Evolutionary conservation across 2,329 filamentous ascomycete species (phyloP), one percentile per base, ranked within the genome.

Genomic region (Chrysosporium queenslandicum): DNA sequence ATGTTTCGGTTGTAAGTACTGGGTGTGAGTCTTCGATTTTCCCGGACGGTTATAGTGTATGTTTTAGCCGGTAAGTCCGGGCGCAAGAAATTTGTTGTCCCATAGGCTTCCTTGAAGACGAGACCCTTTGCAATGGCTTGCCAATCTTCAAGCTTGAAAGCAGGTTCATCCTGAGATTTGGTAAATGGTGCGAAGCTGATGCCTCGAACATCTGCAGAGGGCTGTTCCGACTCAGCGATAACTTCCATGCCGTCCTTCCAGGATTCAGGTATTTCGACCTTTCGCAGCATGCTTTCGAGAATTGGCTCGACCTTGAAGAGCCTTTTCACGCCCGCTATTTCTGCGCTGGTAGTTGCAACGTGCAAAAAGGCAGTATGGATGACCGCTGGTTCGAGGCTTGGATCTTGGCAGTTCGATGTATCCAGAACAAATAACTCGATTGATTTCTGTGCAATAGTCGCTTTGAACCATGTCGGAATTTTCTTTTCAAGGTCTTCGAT

Each of bases 1-100:
- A 98, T 97, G 77, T 98, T 96, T 61, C 92, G 88, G 70, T 97
- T 90, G 66, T 98, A 98, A 29, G 83, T 85, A 21, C 71, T 63
- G 2, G 92, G 92, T 0, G 92, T 98, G 52, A 98, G 79, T 58
- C 92, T 83, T 56, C 92, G 87, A 74, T 94, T 96, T 75, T 97
- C 92, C 75, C 94, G 88, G 69, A 98, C 90, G 51, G 82, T 85
- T 50, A 96, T 85, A 39, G 88, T 87, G 63, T 80, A 83, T 1
- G 91, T 97, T 79, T 91, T 89, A 64, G 87, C 82, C 8, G 85
- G 74, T 51, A 94, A 75, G 63, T 98, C 92, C 9, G 92, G 92
- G 50, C 92, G 86, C 37, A 98, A 81, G 50, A 74, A 74, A 58
- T 75, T 76, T 63, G 80, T 74, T 21, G 88, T 90, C 57, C 80